Conservation (phyloP, 2,329 filamentous ascomycete species). For the Cercospora sojina region DNA sequence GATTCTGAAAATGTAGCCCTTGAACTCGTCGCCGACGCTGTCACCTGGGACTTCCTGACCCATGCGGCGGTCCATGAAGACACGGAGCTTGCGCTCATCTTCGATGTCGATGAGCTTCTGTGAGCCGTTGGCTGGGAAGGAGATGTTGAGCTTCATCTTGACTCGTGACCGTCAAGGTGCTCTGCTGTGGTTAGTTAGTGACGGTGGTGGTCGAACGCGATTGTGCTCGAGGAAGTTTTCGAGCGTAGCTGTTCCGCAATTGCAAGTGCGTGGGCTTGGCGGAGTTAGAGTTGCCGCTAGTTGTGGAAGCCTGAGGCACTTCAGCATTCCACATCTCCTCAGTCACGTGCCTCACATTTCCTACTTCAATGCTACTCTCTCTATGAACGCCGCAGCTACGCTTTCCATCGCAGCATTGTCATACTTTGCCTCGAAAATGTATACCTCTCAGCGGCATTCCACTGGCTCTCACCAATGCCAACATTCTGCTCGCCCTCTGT, state of each 20-base stretch:
- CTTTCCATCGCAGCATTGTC: constrained; percentile 62
- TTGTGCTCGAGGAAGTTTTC: constrained; percentile 12
- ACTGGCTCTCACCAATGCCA: constrained; percentile 58
- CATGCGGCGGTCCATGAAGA: constrained; percentile 99
- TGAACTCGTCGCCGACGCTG: constrained; percentile 97
- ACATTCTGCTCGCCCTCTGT: constrained; percentile 63
- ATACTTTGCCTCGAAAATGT: constrained; percentile 69
- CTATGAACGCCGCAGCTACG: constrained; percentile 3
- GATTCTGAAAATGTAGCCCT: constrained; percentile 99
- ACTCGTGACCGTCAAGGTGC: constrained; percentile 27
- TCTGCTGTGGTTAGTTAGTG: constrained; percentile 21
- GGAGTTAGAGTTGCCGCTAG: constrained; percentile 5
- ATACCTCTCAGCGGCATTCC: constrained; percentile 63
- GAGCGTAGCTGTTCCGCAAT: constrained; percentile 1
- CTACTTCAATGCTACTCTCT: neutral
- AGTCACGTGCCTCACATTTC: neutral
- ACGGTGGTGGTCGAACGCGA: constrained; percentile 16
- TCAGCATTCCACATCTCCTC: neutral
- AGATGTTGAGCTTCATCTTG: constrained; percentile 73
- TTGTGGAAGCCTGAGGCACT: neutral
- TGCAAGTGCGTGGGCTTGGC: constrained; percentile 9
- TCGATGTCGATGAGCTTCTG: constrained; percentile 99
- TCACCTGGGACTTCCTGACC: constrained; percentile 90
- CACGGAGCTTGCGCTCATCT: constrained; percentile 97
- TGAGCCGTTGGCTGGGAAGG: constrained; percentile 98